phyloP scores from a whole-genome alignment of 495 filamentous ascomycete species.

The Aspergillus indologenus region DNA sequence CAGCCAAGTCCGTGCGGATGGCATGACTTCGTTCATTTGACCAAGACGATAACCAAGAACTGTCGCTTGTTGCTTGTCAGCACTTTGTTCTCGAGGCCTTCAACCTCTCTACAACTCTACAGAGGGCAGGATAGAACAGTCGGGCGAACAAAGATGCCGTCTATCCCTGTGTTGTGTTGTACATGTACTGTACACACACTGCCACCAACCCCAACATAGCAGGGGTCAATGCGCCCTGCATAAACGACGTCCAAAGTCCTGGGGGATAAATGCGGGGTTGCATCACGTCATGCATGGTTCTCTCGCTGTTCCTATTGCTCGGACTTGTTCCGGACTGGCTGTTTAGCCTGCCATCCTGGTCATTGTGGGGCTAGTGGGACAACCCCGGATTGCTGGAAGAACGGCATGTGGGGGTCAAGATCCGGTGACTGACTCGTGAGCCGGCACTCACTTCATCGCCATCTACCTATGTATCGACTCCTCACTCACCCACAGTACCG shows the following conservation, averaged over 20 bases:
- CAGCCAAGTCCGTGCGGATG: neutral
- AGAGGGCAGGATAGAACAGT: neutral
- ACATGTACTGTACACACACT: no score
- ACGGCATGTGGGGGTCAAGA: neutral
- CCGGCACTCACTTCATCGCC: neutral
- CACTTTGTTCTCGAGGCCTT: no score
- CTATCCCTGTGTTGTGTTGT: no score
- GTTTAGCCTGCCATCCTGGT: neutral
- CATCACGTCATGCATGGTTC: neutral
- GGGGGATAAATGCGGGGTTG: neutral
- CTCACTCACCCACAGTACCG: neutral
- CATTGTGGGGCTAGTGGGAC: neutral
- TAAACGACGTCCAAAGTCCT: neutral
- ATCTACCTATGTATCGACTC: no score
- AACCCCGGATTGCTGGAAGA: neutral
- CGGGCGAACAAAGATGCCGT: neutral
- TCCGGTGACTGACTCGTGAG: neutral
- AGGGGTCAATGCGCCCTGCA: neutral
- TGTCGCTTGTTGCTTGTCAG: neutral
- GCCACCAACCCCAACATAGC: neutral
- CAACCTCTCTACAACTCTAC: no score
- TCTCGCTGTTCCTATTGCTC: neutral
- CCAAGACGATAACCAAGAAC: neutral
- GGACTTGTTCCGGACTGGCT: neutral
- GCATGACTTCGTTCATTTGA: neutral